These are phyloP conservation scores for Annona squamosa DNA, from an alignment of 164 flowering plant genomes.

Conservation along the genomic window DNA sequence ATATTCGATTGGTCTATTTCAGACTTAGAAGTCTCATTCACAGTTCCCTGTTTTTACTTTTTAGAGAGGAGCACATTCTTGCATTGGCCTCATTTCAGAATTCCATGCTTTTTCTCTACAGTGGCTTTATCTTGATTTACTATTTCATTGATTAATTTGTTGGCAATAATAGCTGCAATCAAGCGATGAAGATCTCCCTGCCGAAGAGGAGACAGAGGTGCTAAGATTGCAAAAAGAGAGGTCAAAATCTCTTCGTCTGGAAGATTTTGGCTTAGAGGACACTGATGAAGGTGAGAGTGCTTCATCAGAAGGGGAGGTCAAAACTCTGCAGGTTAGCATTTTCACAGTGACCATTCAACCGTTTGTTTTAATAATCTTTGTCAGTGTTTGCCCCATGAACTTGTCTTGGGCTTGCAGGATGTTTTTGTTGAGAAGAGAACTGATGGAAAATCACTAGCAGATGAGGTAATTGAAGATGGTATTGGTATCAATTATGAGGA, in stretches of 20 bases:
- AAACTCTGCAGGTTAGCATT: slow-evolving; percentile 42
- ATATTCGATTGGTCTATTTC: not conserved
- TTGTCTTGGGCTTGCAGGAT: slow-evolving; percentile 30
- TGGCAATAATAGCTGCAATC: slow-evolving; percentile 39
- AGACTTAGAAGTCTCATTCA: not conserved
- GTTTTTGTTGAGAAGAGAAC: slow-evolving; percentile 33
- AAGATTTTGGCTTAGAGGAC: slow-evolving; percentile 69
- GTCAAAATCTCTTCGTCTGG: slow-evolving; percentile 38
- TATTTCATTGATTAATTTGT: not conserved
- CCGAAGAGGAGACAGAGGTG: slow-evolving; percentile 69
- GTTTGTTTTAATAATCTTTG: not conserved
- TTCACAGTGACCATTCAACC: not conserved
- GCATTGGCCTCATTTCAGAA: not conserved
- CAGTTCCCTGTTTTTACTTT: not conserved
- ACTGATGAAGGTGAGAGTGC: slow-evolving; percentile 40
- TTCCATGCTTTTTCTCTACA: too few relatives aligned
- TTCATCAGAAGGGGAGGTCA: slow-evolving; percentile 34
- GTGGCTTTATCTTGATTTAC: not conserved
- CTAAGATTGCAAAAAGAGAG: slow-evolving; percentile 42
- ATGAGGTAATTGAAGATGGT: slow-evolving; percentile 32
- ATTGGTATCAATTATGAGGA: slow-evolving; percentile 35
- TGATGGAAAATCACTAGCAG: slow-evolving; percentile 19
- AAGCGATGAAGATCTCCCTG: slow-evolving; percentile 62
- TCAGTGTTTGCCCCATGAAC: not conserved
- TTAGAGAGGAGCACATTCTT: not conserved